Conservation (phyloP, 2,329 filamentous ascomycete species). For the Nemania sp. region DNA sequence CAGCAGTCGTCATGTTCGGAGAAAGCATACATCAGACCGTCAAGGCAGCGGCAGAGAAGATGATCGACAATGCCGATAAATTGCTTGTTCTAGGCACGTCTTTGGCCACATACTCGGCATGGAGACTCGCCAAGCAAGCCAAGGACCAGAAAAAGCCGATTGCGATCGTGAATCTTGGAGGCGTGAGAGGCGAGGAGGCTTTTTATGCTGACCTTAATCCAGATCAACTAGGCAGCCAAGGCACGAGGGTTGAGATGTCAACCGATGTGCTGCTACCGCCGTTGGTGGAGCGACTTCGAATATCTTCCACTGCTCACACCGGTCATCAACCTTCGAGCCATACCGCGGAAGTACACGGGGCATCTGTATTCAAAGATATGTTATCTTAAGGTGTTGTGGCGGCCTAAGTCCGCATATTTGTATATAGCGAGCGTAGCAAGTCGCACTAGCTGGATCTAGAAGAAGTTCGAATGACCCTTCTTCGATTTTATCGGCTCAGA, state of each 20-base stretch:
- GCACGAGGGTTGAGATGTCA: constrained; percentile 60
- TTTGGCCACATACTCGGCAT: constrained; percentile 92
- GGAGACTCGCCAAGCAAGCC: constrained; percentile 83
- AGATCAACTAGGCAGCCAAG: constrained; percentile 53
- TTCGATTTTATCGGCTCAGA: constrained; percentile 32
- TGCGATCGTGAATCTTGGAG: constrained; percentile 85
- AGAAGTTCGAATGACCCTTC: constrained; percentile 52
- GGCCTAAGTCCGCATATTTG: constrained; percentile 2
- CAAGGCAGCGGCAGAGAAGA: constrained; percentile 76
- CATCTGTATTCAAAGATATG: constrained; percentile 60
- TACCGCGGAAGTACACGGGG: constrained; percentile 35
- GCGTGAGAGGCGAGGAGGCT: constrained; percentile 75
- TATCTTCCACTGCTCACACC: constrained; percentile 29
- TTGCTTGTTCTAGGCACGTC: constrained; percentile 86
- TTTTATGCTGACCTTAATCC: constrained; percentile 65
- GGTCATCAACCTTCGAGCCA: constrained; percentile 27
- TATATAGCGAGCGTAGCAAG: constrained; percentile 19
- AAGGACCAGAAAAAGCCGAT: constrained; percentile 83
- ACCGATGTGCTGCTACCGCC: constrained; percentile 61
- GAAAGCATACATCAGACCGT: constrained; percentile 75
- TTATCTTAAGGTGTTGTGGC: constrained; percentile 48
- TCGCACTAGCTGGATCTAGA: constrained; percentile 42
- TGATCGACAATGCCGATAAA: constrained; percentile 74
- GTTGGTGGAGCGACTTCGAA: constrained; percentile 56
- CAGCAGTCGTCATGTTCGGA: constrained; percentile 94